A percentile compares a stretch with the other conserved stretches of the same genome.
These are phyloP conservation scores for Cicer yamashitae DNA, from an alignment of 306 rosid genomes.

Conservation along the genomic window DNA sequence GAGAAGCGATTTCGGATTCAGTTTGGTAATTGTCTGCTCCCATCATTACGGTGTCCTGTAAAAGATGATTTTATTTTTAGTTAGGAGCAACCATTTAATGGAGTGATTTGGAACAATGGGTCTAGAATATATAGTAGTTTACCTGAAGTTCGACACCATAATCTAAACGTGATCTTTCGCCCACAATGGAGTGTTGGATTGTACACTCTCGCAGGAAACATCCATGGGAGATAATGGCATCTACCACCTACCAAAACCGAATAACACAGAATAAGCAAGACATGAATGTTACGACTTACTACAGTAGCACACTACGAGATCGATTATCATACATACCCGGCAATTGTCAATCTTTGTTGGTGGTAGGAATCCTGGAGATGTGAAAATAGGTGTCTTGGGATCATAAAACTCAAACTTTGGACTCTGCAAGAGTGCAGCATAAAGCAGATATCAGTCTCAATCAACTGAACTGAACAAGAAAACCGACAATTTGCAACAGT, in stretches of 20 bases:
- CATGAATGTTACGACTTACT: neutral
- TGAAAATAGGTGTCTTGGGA: conserved; percentile 84
- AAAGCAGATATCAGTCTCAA: conserved; percentile 36
- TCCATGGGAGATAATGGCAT: conserved; percentile 95
- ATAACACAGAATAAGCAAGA: conserved; percentile 47
- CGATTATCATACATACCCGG: conserved; percentile 63
- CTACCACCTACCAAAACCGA: conserved; percentile 69
- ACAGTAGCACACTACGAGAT: conserved; percentile 22
- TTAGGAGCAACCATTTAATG: conserved; percentile 10
- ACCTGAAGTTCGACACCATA: conserved; percentile 84
- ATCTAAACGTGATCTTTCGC: conserved; percentile 88
- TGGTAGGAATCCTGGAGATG: conserved; percentile 92
- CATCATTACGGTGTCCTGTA: conserved; percentile 91
- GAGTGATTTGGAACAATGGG: neutral
- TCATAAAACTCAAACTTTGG: conserved; percentile 86
- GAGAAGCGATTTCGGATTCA: conserved; percentile 86
- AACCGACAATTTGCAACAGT: neutral
- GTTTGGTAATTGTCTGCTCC: conserved; percentile 96
- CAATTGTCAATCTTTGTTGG: conserved; percentile 86
- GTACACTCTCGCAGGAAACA: conserved; percentile 86
- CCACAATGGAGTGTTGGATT: conserved; percentile 78
- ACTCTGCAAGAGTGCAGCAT: conserved; percentile 53
- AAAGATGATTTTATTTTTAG: conserved; percentile 8
- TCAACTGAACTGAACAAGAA: conserved; percentile 35
- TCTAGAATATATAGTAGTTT: conserved; percentile 25